Conservation (phyloP, 139 green algal genomes). For the Chlorella ohadii region DNA sequence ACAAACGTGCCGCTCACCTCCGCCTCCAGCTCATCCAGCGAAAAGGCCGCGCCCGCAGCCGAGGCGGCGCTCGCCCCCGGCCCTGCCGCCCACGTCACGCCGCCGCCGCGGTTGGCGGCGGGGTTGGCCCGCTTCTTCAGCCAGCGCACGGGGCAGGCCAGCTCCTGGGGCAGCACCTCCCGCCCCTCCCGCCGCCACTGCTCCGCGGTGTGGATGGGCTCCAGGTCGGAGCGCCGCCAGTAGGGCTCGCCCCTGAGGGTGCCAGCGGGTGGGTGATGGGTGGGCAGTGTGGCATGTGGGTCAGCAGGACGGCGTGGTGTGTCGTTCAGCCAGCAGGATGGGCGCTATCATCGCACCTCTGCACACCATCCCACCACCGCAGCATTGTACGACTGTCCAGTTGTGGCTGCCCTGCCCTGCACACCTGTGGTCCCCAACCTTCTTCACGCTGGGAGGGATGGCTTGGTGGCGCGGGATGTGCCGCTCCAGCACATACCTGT, state of each 20-base stretch:
- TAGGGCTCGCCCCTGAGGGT: slow-evolving; percentile 68
- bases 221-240: slow-evolving; percentile 65
- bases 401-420: not conserved
- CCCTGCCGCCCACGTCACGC: not conserved
- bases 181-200: slow-evolving; percentile 70
- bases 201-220: slow-evolving; percentile 77
- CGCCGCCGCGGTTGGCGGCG: not conserved
- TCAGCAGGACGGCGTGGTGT: not conserved
- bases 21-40: not conserved
- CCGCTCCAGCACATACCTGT: slow-evolving; percentile 76
- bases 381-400: no score
- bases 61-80: not conserved
- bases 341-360: no score
- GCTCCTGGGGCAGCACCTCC: slow-evolving; percentile 65
- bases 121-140: slow-evolving; percentile 60
- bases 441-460: slow-evolving; percentile 43
- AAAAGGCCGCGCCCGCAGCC: not conserved
- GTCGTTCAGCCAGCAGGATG: not conserved
- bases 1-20: not conserved
- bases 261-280: no score
- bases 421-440: slow-evolving; percentile 66
- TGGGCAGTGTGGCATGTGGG: no score
- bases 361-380: no score
- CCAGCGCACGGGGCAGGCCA: slow-evolving; percentile 66
- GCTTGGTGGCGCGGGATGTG: slow-evolving; percentile 86